Percentiles rank a stretch among this genome's conserved stretches.
phyloP scores from a whole-genome alignment of 805 yeast species.

The Metschnikowia continentalis region DNA sequence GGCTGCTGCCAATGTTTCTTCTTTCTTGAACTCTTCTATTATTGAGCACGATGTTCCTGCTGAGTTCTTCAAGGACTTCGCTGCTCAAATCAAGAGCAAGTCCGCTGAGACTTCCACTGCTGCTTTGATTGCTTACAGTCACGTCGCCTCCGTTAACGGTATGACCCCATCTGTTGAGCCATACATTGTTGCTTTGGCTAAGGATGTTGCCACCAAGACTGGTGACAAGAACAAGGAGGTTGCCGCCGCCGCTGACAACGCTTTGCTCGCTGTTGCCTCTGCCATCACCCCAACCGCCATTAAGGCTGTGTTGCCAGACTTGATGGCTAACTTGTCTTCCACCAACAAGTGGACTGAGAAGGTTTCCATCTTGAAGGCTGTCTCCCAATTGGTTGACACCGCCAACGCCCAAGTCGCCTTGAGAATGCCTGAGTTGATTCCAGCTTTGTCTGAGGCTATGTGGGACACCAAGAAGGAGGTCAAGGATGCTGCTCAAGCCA shows the following conservation, averaged over 20 bases:
- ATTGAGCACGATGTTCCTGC: constrained; percentile 98
- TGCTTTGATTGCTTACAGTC: constrained; percentile 78
- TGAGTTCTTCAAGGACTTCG: constrained; percentile 75
- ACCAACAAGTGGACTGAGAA: constrained; percentile 98
- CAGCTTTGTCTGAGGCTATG: constrained; percentile 98
- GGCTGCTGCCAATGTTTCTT: constrained; percentile 85
- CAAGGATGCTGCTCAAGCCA: constrained; percentile 91
- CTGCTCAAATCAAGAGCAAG: constrained; percentile 74
- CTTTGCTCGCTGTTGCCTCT: constrained; percentile 72
- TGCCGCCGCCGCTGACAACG: constrained; percentile 68
- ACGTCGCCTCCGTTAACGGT: constrained; percentile 76
- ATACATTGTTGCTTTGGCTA: constrained; percentile 74
- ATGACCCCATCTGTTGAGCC: constrained; percentile 95
- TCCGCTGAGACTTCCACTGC: constrained; percentile 57
- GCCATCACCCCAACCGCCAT: constrained; percentile 91
- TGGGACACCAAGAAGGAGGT: constrained; percentile 99
- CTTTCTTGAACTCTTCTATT: constrained; percentile 93
- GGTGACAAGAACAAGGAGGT: constrained; percentile 87
- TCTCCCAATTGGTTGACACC: constrained; percentile 83
- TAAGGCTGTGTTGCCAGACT: constrained; percentile 82
- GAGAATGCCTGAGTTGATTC: constrained; percentile 99
- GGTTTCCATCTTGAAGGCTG: constrained; percentile 81
- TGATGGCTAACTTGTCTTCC: constrained; percentile 60
- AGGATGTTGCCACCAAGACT: constrained; percentile 66
- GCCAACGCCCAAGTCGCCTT: constrained; percentile 95